Percentiles rank a stretch among this genome's conserved stretches.
phyloP scores from a whole-genome alignment of 352 stramenopile species.

The Phytophthora boehmeriae region DNA sequence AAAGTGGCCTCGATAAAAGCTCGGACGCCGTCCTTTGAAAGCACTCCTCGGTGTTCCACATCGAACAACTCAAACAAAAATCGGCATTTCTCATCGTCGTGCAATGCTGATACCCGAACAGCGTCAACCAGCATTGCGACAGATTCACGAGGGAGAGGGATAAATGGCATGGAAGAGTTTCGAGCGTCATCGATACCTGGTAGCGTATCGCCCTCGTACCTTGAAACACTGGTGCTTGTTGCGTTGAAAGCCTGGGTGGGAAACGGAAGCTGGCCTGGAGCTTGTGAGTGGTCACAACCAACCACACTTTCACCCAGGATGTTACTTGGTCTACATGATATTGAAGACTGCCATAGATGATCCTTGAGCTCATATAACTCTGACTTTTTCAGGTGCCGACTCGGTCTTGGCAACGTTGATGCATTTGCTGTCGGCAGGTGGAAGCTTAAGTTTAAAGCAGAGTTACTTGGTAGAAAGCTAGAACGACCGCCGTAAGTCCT shows the following conservation, averaged over 20 bases:
- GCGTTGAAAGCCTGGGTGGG: conserved; percentile 49
- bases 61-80: conserved; percentile 79
- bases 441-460: conserved; percentile 18
- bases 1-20: conserved; percentile 71
- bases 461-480: conserved; percentile 38
- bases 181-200: conserved; percentile 5
- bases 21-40: conserved; percentile 53
- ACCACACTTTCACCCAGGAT: conserved; percentile 1
- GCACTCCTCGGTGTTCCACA: conserved; percentile 42
- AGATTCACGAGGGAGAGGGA: conserved; percentile 58
- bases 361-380: conserved; percentile 51
- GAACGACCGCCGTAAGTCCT: conserved; percentile 14
- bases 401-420: conserved; percentile 28
- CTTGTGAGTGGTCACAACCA: conserved; percentile 16
- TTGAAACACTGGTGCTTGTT: conserved; percentile 18
- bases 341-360: conserved; percentile 38
- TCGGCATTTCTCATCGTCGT: conserved; percentile 58
- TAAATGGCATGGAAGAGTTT: conserved; percentile 29
- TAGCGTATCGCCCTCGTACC: conserved; percentile 2
- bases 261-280: conserved; percentile 33
- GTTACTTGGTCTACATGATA: conserved; percentile 17
- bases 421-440: conserved; percentile 9
- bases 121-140: conserved; percentile 63
- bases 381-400: conserved; percentile 28
- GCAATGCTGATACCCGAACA: conserved; percentile 51